Base-by-base conservation (phyloP, 768 basidiomycete genomes). In the Boletus pseudo-olivaceus region DNA sequence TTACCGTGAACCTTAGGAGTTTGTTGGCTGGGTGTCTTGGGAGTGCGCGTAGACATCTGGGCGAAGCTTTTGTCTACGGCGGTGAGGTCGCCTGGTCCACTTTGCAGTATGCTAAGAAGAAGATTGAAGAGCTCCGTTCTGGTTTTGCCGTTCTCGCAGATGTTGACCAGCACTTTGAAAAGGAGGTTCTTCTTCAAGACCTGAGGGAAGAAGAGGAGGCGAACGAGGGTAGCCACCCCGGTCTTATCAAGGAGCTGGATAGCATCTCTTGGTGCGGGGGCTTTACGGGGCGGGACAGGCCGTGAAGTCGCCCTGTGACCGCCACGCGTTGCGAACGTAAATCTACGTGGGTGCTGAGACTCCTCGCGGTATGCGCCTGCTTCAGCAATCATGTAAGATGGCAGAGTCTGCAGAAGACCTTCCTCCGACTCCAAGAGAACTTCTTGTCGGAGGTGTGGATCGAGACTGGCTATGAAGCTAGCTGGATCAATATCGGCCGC, bases 171-270 rank as follows among this genome's bases (percentile, higher is more conserved):
- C 2, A 97, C 87, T 65, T 88, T 90, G 69, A 93, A 91, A 12
- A 99, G 78, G 23, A 90, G 72, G 46, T 82, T 87, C 74, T 93
- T 94, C 73, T 84, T 85, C 55, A 92, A 76, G 20, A 93, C 87
- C 60, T 97, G 92, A 5, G 97, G 97, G 80, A 93, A 97, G 79
- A 99, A 99, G 20, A 99, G 80, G 8, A 98, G 82, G 48, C 95
- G 85, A 39, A 98, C 85, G 17, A 99, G 83, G 23, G 88, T 86
- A 0, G 94, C 90, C 43, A 98, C 82, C 14, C 93, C 92, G 7
- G 82, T 70, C 63, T 91, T 96, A 67, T 99, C 97, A 42, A 99
- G 80, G 2, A 99, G 82, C 64, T 93, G 90, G 29, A 98, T 90
- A 2, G 95, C 90, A 61, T 99, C 95, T 37, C 95, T 87, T 37